These are phyloP conservation scores for Ilyonectria mors-panacis DNA, from an alignment of 2,329 filamentous ascomycete species.

Conservation along the genomic window DNA sequence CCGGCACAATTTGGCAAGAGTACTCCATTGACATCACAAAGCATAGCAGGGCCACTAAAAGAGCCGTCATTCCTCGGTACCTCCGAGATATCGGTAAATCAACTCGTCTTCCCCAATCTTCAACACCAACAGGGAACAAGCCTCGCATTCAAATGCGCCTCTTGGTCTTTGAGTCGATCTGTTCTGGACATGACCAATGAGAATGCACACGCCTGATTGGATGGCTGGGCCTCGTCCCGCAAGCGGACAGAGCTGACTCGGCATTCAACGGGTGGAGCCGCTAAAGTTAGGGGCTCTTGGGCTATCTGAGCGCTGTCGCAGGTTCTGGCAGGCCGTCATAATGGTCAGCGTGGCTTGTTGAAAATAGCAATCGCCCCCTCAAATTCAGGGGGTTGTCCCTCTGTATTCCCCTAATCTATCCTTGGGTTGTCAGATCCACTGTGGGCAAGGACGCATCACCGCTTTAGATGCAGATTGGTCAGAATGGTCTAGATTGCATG, in stretches of 20 bases:
- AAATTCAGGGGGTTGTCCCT: conserved; percentile 35
- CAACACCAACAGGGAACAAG: neutral
- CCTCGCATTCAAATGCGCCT: neutral
- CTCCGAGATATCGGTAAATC: neutral
- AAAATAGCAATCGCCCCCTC: neutral
- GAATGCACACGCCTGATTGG: neutral
- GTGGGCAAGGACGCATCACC: conserved; percentile 19
- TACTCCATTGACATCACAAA: neutral
- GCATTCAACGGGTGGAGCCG: conserved; percentile 30
- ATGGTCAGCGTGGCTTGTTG: neutral
- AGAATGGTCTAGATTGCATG: conserved; percentile 25
- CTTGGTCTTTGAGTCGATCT: neutral
- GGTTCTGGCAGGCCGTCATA: neutral
- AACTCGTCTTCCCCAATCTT: neutral
- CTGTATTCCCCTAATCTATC: conserved; percentile 21
- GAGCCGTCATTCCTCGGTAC: neutral
- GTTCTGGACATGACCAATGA: neutral
- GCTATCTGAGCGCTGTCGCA: neutral
- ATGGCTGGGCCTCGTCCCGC: neutral
- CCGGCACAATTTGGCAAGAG: neutral
- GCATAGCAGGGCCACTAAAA: neutral
- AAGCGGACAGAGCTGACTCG: neutral
- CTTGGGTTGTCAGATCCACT: conserved; percentile 38
- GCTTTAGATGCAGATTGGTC: conserved; percentile 39
- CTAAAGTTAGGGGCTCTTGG: conserved; percentile 43